Evolutionary conservation across 2,329 filamentous ascomycete species (phyloP).

Genomic region (Chaetomium strumarium): DNA sequence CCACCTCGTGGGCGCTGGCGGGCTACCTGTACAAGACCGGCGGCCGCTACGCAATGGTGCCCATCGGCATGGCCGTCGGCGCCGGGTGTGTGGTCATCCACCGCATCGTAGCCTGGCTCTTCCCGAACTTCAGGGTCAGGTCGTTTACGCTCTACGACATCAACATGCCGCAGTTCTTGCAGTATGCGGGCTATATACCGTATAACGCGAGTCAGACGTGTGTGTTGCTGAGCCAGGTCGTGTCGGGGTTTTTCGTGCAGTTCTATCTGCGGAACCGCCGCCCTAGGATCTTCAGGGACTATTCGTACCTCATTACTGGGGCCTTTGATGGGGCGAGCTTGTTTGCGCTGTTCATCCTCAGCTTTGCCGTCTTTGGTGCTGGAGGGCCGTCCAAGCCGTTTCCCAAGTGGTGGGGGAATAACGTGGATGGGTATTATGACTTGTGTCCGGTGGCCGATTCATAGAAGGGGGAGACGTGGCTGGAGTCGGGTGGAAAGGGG

Average conservation of each 20-base stretch:
- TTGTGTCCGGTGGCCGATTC: constrained; percentile 34
- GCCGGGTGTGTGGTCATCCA: constrained; percentile 39
- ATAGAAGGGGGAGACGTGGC: background rate
- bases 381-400: constrained; percentile 37
- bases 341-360: constrained; percentile 45
- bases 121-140: constrained; percentile 33
- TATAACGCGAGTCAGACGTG: constrained; percentile 52
- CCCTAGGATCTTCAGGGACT: constrained; percentile 48
- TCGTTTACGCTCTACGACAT: constrained; percentile 37
- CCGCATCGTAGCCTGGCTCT: constrained; percentile 35
- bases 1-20: constrained; percentile 46
- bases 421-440: constrained; percentile 42
- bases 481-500: background rate
- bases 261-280: constrained; percentile 48
- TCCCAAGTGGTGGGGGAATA: constrained; percentile 52
- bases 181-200: constrained; percentile 49
- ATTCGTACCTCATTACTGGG: constrained; percentile 47
- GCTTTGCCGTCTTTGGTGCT: constrained; percentile 51
- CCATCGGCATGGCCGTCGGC: constrained; percentile 46
- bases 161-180: constrained; percentile 50
- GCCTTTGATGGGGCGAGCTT: constrained; percentile 48
- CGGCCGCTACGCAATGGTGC: constrained; percentile 41
- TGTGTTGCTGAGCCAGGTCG: constrained; percentile 42
- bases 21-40: constrained; percentile 46
- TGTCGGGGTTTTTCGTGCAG: constrained; percentile 43